Conservation (phyloP, 352 stramenopile species). For the Blastocystis sp. region DNA sequence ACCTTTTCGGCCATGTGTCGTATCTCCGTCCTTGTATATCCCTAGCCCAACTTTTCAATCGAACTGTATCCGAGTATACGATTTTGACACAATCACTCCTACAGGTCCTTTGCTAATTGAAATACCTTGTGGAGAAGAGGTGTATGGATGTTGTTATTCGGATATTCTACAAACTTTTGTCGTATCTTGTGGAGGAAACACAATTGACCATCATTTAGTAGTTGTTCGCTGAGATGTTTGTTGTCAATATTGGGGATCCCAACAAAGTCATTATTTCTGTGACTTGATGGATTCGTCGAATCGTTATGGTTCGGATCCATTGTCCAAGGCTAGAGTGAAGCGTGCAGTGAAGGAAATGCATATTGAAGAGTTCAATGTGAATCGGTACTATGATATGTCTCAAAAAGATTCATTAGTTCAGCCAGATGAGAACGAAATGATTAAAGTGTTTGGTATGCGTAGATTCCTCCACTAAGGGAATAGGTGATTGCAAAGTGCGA, state of each 20-base stretch:
- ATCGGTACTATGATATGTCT: background rate
- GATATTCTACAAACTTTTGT: background rate
- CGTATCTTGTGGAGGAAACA: constrained; percentile 51
- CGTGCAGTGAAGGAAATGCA: constrained; percentile 15
- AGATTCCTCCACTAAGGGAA: too few species aligned
- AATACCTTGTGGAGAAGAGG: constrained; percentile 25
- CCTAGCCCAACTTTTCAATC: background rate
- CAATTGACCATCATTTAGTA: constrained; percentile 27
- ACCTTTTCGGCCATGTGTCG: background rate
- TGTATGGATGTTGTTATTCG: constrained; percentile 29
- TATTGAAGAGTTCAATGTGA: background rate
- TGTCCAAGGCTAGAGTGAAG: background rate
- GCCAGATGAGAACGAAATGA: constrained; percentile 17
- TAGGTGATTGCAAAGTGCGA: constrained; percentile 34
- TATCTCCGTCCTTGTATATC: background rate
- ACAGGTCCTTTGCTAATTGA: background rate
- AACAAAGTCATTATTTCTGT: background rate
- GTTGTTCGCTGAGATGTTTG: background rate
- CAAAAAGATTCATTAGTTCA: background rate
- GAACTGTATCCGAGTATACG: background rate
- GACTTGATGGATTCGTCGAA: constrained; percentile 43
- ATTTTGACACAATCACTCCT: constrained; percentile 6
- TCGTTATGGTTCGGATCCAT: constrained; percentile 20
- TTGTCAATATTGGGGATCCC: background rate
- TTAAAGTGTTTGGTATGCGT: background rate